Base-by-base conservation (phyloP, 2,329 filamentous ascomycete species). In the Aspergillus vadensis region DNA sequence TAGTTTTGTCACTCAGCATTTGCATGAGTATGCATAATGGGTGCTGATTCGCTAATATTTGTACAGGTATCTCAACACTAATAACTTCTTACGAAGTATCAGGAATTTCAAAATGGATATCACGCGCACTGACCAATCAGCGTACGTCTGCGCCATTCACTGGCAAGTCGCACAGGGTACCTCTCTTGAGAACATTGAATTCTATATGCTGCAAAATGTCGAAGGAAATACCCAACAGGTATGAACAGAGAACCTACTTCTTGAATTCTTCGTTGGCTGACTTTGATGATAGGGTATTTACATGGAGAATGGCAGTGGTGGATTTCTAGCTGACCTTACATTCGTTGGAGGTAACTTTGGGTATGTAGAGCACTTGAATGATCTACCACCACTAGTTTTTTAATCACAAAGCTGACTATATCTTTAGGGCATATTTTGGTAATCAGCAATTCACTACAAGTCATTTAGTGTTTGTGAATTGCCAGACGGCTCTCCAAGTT, bases 131-230 rank as follows among this genome's bases (percentile, higher is more conserved):
- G 55, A 62, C 27, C 60, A 25, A 27, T 7, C 23, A 25, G 57
- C 60, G 1, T 67, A 81, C 81, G 36, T 80, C 0, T 69, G 65
- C 25, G 68, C 67, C 65, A 89, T 91, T 63, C 88, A 91, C 75
- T 91, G 88, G 88, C 88, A 91, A 75, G 88, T 91, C 9, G 87
- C 89, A 15, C 88, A 91, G 47, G 88, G 88, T 30, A 90, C 88
- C 1, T 87, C 84, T 62, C 78, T 91, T 54, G 87, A 91, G 76
- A 91, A 91, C 77, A 87, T 91, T 52, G 82, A 85, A 66, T 90
- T 92, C 80, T 85, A 88, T 76, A 91, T 91, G 88, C 72, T 72
- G 64, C 75, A 25, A 25, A 25, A 25, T 25, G 23, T 25, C 23
- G 23, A 25, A 25, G 23, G 23, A 25, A 25, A 25, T 25, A 25